Conservation (phyloP, 192 early-diverging fungal species). For the Entomortierella lignicola region DNA sequence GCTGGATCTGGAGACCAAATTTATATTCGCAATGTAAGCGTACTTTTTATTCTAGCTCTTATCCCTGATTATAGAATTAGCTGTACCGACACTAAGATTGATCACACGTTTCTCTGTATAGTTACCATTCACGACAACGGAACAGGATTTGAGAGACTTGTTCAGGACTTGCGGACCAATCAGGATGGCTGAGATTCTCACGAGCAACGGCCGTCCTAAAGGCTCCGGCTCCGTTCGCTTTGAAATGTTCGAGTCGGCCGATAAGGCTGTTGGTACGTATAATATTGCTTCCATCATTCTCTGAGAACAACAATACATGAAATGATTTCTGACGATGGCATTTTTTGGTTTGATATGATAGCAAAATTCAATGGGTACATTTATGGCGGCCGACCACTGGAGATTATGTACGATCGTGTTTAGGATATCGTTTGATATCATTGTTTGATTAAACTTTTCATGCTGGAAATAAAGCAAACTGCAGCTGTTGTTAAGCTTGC, state of each 20-base stretch:
- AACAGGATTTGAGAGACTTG: slow-evolving; percentile 66
- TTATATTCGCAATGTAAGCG: slow-evolving; percentile 48
- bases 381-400: slow-evolving; percentile 35
- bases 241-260: slow-evolving; percentile 57
- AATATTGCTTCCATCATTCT: too few relatives aligned
- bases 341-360: background rate
- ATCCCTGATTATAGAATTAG: too few relatives aligned
- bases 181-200: slow-evolving; percentile 59
- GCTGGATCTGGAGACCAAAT: slow-evolving; percentile 48
- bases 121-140: slow-evolving; percentile 69
- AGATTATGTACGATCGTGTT: slow-evolving; percentile 31
- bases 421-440: too few relatives aligned
- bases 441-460: too few relatives aligned
- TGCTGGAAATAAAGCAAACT: too few relatives aligned
- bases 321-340: background rate
- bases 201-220: slow-evolving; percentile 60
- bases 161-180: slow-evolving; percentile 67
- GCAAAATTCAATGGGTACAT: slow-evolving; percentile 38
- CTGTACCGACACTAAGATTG: background rate
- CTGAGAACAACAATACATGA: too few relatives aligned
- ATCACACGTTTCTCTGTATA: slow-evolving; percentile 9
- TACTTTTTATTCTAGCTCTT: too few relatives aligned
- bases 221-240: slow-evolving; percentile 68
- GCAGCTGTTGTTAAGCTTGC: too few relatives aligned
- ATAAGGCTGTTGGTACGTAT: slow-evolving; percentile 64